phyloP scores from a whole-genome alignment of 129 eudicot species.

The Glebionis coronaria region DNA sequence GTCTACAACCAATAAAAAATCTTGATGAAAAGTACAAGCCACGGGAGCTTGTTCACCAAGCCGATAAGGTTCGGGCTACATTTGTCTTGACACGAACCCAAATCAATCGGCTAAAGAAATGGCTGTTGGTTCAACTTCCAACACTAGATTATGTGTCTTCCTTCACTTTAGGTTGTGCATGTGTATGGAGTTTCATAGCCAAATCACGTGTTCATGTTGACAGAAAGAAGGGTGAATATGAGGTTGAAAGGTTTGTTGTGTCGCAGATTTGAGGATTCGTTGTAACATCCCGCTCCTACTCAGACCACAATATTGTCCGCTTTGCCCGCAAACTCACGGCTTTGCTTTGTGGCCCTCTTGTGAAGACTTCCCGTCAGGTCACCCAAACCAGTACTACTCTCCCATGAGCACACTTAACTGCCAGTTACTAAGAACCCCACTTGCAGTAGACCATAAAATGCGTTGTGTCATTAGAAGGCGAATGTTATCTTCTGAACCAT shows the following conservation, averaged over 20 bases:
- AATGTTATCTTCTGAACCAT: too few species aligned
- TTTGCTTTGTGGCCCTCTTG: too few species aligned
- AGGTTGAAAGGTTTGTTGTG: background rate
- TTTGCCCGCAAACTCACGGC: too few species aligned
- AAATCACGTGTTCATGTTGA: background rate
- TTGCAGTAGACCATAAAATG: too few species aligned
- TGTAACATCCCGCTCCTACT: too few species aligned
- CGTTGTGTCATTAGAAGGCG: too few species aligned
- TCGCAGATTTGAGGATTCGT: background rate
- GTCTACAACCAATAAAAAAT: background rate
- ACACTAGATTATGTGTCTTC: background rate
- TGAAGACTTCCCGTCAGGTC: too few species aligned
- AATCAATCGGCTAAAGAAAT: background rate
- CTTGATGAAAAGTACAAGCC: background rate
- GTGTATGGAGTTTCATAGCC: constrained; percentile 6
- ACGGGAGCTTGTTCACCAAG: background rate
- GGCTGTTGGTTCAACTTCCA: background rate
- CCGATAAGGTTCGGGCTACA: constrained; percentile 1
- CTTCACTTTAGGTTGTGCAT: background rate
- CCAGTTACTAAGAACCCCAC: too few species aligned
- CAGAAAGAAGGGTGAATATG: background rate
- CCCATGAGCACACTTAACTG: too few species aligned
- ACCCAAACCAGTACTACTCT: too few species aligned
- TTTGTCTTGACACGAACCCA: background rate
- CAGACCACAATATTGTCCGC: too few species aligned